These are phyloP conservation scores for Arthroderma sp. DNA, from an alignment of 2,329 filamentous ascomycete genomes.

Conservation along the genomic window DNA sequence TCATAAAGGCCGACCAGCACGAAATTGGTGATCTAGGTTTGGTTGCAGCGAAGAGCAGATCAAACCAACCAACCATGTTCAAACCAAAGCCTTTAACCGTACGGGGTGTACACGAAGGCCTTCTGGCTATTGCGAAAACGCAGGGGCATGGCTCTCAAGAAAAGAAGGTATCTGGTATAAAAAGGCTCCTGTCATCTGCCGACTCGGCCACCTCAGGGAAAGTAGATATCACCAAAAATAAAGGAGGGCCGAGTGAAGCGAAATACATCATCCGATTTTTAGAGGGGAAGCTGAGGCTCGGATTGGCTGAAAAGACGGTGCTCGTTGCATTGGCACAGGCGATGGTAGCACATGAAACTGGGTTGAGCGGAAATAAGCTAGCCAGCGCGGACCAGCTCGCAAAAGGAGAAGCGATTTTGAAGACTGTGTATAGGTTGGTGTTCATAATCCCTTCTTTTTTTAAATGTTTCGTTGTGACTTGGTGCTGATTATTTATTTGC, in stretches of 20 bases:
- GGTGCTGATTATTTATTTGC: background rate
- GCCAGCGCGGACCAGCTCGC: slow-evolving; percentile 65
- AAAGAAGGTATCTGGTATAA: slow-evolving; percentile 86
- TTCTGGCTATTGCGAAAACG: slow-evolving; percentile 78
- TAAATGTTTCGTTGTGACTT: background rate
- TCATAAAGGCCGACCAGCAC: slow-evolving; percentile 92
- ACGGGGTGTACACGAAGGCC: slow-evolving; percentile 68
- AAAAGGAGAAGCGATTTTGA: slow-evolving; percentile 72
- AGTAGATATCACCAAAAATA: slow-evolving; percentile 79
- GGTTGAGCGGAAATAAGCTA: slow-evolving; percentile 51
- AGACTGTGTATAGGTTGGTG: slow-evolving; percentile 70
- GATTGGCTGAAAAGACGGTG: slow-evolving; percentile 82
- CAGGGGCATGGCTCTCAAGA: slow-evolving; percentile 78
- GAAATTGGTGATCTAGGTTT: slow-evolving; percentile 92
- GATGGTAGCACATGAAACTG: slow-evolving; percentile 68
- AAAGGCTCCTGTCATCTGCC: slow-evolving; percentile 85
- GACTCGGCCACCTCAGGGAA: slow-evolving; percentile 62
- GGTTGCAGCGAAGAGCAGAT: slow-evolving; percentile 88
- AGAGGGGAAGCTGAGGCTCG: slow-evolving; percentile 84
- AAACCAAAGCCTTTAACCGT: slow-evolving; percentile 87
- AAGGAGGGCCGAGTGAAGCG: slow-evolving; percentile 85
- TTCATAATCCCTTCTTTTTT: background rate
- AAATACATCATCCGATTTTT: slow-evolving; percentile 89
- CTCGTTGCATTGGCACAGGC: slow-evolving; percentile 83
- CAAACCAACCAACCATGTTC: slow-evolving; percentile 96